Evolutionary conservation across 2,329 filamentous ascomycete genomes (phyloP), one percentile per base, ranked within the genome.

Genomic region (Pseudogymnoascus sp.): DNA sequence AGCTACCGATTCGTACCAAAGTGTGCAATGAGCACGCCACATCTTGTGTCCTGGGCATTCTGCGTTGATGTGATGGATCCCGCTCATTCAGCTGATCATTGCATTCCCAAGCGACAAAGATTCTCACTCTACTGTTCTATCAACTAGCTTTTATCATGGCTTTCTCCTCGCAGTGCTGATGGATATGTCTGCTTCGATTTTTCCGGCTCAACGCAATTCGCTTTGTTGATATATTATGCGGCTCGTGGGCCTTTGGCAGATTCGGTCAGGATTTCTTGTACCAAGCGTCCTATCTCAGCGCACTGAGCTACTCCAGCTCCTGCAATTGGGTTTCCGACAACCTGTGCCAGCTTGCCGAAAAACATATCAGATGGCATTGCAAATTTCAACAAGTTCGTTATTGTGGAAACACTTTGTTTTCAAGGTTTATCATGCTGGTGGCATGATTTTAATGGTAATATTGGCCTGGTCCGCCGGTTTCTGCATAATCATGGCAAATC

Each of bases 391-490:
- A 31, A 16, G 23, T 23, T 51, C 6, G 45, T 51, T 51, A 29
- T 14, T 54, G 47, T 54, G 47, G 47, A 16, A 54, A 31, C 26
- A 16, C 14, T 54, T 29, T 57, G 51, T 57, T 34, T 57, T 5
- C 26, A 57, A 57, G n/a, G 51, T 18, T 57, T 57, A 4, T 12
- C 51, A 57, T 57, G 51, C 51, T 57, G 51, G 51, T 18, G 21
- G 51, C 51, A 57, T 57, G 51, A 18, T 57, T 18, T 34, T 57
- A 57, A 57, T 57, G 5, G n/a, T 57, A 57, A 57, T 57, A 57
- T 57, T 57, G 51, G 51, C 51, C 29, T 18, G 51, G n/a, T 57
- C 51, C 51, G 51, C 51, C 29, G 51, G 51, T 57, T 34, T 57
- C 51, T 57, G 51, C 51, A 57, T 57, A 57, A 34, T 57, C 26